Base-by-base conservation (phyloP, 2,329 filamentous ascomycete genomes). In the Leptographium procerum region DNA sequence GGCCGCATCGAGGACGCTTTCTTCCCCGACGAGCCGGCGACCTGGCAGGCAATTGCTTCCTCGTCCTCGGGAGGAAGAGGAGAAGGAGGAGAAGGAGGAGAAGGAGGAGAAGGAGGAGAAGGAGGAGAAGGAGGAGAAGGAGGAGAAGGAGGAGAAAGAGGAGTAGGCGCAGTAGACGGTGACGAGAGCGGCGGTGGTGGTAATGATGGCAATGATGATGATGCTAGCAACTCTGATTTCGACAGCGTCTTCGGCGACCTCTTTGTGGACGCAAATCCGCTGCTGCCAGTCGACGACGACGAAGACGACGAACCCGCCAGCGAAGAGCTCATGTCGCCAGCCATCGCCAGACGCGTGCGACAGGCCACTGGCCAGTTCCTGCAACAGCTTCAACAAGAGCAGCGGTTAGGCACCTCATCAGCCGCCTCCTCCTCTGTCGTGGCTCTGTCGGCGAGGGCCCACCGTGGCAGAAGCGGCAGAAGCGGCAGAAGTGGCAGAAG, bases 1-100 rank as follows among this genome's bases (percentile, higher is more conserved):
- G 60, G 60, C 28, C 58, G 60, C n/a, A 54, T 61, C 28, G n/a
- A 56, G 50, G 58, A 61, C 31, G 43, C n/a, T 7, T 61, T 61
- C 8, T 61, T 61, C 29, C 60, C 60, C 16, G 60, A 61, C 51
- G 60, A 61, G 58, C 40, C 43, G 6, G 47, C 36, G 40, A 61
- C 51, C 3, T 61, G 58, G 58, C 52, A 48, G 45, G n/a, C n/a
- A n/a, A 24, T 31, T 24, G 9, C 43, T 7, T 4, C 13, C 4
- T 10, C 31, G 33, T 28, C 33, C 2, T 2, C 34, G 45, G 10
- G 45, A 4, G 22, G 31, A 6, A 1, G 28, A 34, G 19, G 43
- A 29, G 36, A 8, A 11, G n/a, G 14, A 2, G 52, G 1, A 4
- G 22, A 22, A 6, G 1, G 28, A 34, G 19, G 43, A 29, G 36